phyloP scores from a whole-genome alignment of 306 rosid genomes.

The Phaseolus lunatus region DNA sequence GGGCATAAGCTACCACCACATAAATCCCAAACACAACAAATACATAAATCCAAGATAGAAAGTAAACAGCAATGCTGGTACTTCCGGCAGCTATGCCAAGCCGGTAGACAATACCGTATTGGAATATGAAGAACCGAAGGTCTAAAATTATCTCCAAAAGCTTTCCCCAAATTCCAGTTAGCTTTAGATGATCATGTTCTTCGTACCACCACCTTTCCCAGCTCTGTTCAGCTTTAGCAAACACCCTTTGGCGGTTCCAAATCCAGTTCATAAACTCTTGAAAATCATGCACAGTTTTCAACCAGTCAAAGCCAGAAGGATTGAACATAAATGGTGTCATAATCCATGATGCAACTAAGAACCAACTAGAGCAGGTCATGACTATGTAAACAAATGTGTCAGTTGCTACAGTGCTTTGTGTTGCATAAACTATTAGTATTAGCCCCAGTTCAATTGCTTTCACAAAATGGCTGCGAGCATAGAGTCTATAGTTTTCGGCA shows the following conservation, averaged over 20 bases:
- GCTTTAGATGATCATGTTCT: conserved; percentile 83
- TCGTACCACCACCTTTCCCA: conserved; percentile 99
- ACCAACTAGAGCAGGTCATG: conserved; percentile 86
- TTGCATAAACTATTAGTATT: conserved; percentile 71
- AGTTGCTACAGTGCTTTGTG: conserved; percentile 65
- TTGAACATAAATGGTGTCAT: conserved; percentile 87
- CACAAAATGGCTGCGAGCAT: conserved; percentile 90
- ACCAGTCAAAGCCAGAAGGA: conserved; percentile 93
- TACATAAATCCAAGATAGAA: conserved; percentile 83
- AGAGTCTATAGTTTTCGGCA: conserved; percentile 91
- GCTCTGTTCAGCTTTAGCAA: conserved; percentile 90
- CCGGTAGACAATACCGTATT: conserved; percentile 80
- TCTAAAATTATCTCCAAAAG: conserved; percentile 76
- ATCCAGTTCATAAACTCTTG: conserved; percentile 88
- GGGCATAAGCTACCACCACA: conserved; percentile 68
- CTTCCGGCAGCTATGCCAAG: conserved; percentile 73
- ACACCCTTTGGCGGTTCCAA: conserved; percentile 75
- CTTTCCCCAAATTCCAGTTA: conserved; percentile 83
- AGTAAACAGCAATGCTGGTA: conserved; percentile 72
- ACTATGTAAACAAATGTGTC: conserved; percentile 74
- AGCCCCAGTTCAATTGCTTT: conserved; percentile 89
- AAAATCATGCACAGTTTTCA: conserved; percentile 82
- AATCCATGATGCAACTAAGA: conserved; percentile 80
- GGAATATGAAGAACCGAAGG: conserved; percentile 85
- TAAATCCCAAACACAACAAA: conserved; percentile 62